Base-by-base conservation (phyloP, 2,329 filamentous ascomycete species). In the Verticillium longisporum region DNA sequence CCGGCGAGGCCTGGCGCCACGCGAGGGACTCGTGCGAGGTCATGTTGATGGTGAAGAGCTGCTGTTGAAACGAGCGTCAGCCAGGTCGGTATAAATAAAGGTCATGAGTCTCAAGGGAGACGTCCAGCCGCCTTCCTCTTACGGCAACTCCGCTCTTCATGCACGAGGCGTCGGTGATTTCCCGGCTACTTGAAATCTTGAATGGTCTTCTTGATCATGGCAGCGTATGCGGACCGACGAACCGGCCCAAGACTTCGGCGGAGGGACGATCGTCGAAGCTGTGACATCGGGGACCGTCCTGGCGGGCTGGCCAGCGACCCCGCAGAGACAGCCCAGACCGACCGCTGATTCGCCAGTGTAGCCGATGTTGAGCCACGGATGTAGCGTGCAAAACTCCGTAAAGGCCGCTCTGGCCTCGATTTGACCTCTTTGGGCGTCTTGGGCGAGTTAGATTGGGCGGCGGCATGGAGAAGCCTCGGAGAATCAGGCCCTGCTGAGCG, bases 1-100 rank as follows among this genome's bases (percentile, higher is more conserved):
- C 68, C 3, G 71, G 66, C 0, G 54, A 54, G 2, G 57, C 62
- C n/a, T 72, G 64, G 0, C 59, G 65, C 73, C 74, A 75, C 14
- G 59, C 31, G 32, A 62, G 58, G n/a, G 33, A 56, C 57, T 58
- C 57, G 57, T 54, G 37, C 15, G 57, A 15, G 32, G 57, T 7
- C 54, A 33, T 34, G 13, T 14, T 55, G 18, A 50, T 5, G n/a
- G n/a, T 50, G 14, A 41, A 4, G 9, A 50, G n/a, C n/a, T 13
- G 45, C 11, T 50, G 34, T 36, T 36, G 34, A 13, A 26, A 26
- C 26, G 26, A 3, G 26, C 26, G 26, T 26, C 26, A 26, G 26
- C 26, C 26, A 26, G 26, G 26, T 26, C 26, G 26, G 3, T 26
- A 26, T 26, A 26, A 26, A 26, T 26, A 26, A 3, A 26, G 26